Percentiles rank a stretch among this genome's conserved stretches.
These are phyloP conservation scores for Proliferodiscus dingleyae DNA, from an alignment of 2,329 filamentous ascomycete species.

Conservation along the genomic window DNA sequence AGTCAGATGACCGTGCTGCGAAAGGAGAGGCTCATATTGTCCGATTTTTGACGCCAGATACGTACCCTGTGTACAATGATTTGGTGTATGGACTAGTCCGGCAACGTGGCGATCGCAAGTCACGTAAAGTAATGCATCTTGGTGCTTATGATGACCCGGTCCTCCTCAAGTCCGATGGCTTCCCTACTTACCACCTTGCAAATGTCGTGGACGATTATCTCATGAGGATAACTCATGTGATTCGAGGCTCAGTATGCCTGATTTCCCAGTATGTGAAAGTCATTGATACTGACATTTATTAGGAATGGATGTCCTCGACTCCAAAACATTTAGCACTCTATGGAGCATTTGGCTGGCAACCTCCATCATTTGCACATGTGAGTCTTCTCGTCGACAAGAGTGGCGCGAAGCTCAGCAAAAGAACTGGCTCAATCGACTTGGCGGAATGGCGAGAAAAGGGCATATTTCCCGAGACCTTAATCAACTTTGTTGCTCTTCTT, in stretches of 20 bases:
- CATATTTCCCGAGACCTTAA: constrained; percentile 58
- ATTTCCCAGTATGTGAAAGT: background rate
- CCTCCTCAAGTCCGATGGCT: constrained; percentile 83
- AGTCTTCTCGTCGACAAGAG: constrained; percentile 65
- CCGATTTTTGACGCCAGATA: constrained; percentile 63
- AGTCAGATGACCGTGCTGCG: constrained; percentile 66
- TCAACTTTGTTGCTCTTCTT: constrained; percentile 79
- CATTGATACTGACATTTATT: constrained; percentile 6
- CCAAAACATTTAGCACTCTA: constrained; percentile 75
- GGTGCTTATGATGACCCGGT: constrained; percentile 73
- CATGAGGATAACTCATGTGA: constrained; percentile 94
- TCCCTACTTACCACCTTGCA: constrained; percentile 93
- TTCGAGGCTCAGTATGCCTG: constrained; percentile 68
- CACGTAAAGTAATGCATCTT: constrained; percentile 26
- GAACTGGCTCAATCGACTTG: constrained; percentile 63
- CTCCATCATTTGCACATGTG: constrained; percentile 75
- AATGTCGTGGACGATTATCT: constrained; percentile 95
- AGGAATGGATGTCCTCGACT: constrained; percentile 96
- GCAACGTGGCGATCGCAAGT: constrained; percentile 41
- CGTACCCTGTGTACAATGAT: constrained; percentile 65
- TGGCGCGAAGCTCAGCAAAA: constrained; percentile 82
- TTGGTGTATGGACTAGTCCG: constrained; percentile 69
- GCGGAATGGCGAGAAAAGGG: constrained; percentile 50
- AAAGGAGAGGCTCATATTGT: constrained; percentile 70
- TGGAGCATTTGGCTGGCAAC: constrained; percentile 67